A percentile compares a stretch with the other conserved stretches of the same genome.
Evolutionary conservation across 345 rosid genomes (phyloP).

Genomic region (Sisymbrium irio): DNA sequence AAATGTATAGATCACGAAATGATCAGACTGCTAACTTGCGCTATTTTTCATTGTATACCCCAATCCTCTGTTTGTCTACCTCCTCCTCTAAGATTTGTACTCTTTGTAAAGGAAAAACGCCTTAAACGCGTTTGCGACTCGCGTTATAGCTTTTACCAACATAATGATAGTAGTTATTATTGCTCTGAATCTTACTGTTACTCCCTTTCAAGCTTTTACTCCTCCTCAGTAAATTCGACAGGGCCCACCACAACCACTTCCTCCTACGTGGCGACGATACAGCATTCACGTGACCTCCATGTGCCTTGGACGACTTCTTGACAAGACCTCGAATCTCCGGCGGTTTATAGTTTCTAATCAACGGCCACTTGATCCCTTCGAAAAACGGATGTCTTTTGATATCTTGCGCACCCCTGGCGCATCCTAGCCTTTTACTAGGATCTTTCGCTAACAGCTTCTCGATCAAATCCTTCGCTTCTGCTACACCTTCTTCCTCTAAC

Average conservation of each 20-base stretch:
- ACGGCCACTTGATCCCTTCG: constrained; percentile 67
- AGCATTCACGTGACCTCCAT: constrained; percentile 36
- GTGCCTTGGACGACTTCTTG: constrained; percentile 42
- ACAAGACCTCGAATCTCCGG: constrained; percentile 59
- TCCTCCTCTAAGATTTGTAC: neutral
- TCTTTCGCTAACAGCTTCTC: constrained; percentile 68
- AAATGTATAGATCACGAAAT: neutral
- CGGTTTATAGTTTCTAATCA: constrained; percentile 70
- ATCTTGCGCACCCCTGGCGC: constrained; percentile 71
- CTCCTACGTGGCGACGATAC: constrained; percentile 34
- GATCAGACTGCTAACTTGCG: constrained; percentile 13
- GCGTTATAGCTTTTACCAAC: constrained; percentile 35
- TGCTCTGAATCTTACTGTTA: constrained; percentile 32
- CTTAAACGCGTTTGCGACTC: constrained; percentile 19
- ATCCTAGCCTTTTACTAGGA: constrained; percentile 67
- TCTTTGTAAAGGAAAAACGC: neutral
- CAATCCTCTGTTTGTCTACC: neutral
- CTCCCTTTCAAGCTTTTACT: constrained; percentile 16
- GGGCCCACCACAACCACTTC: constrained; percentile 47
- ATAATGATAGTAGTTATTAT: constrained; percentile 41
- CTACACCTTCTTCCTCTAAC: constrained; percentile 39
- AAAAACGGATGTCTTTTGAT: constrained; percentile 78
- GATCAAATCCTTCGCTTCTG: constrained; percentile 71
- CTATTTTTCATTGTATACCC: constrained; percentile 15
- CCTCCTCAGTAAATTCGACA: constrained; percentile 32